A percentile compares a stretch with the other conserved stretches of the same genome.
phyloP scores from a whole-genome alignment of 306 rosid species.

The Prunus mume region DNA sequence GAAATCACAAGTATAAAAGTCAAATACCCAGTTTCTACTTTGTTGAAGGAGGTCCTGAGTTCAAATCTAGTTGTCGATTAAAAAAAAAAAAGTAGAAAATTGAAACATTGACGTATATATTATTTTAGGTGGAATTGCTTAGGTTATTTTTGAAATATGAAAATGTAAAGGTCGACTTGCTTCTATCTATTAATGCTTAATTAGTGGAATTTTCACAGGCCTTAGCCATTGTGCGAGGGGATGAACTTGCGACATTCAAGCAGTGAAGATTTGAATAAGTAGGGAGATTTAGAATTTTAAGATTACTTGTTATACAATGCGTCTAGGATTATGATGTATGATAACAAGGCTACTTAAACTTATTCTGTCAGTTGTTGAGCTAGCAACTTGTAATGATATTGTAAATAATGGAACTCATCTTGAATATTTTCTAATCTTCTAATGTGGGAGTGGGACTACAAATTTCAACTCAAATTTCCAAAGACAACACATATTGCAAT shows the following conservation, averaged over 20 bases:
- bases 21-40: too few relatives aligned
- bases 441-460: too few relatives aligned
- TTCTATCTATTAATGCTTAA: not conserved
- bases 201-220: conserved; percentile 9
- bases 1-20: too few relatives aligned
- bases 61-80: too few relatives aligned
- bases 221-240: conserved; percentile 30
- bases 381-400: not conserved
- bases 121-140: too few relatives aligned
- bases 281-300: not conserved
- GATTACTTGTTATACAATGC: not conserved
- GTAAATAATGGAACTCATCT: not conserved
- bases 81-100: not conserved
- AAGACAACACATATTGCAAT: too few relatives aligned
- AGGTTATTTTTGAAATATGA: too few relatives aligned
- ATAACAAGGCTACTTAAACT: not conserved
- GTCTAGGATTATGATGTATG: not conserved
- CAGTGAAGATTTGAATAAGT: not conserved
- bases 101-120: not conserved
- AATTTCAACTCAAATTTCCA: too few relatives aligned
- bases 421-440: too few relatives aligned
- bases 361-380: not conserved
- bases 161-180: not conserved
- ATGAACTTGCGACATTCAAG: conserved; percentile 11
- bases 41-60: too few relatives aligned